phyloP scores from a whole-genome alignment of 306 rosid species.

The Medicago truncatula region DNA sequence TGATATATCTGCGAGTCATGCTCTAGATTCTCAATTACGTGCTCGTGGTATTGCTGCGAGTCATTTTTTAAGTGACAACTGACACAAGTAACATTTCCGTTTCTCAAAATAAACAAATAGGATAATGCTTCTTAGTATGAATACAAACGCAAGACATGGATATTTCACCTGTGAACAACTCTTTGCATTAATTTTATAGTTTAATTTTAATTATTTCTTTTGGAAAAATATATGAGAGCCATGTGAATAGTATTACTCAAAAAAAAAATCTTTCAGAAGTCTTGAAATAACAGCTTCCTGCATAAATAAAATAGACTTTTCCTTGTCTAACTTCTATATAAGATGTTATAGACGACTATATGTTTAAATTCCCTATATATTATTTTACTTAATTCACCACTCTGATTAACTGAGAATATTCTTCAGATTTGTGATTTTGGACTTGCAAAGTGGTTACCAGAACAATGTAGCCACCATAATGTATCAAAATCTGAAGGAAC shows the following conservation, averaged over 20 bases:
- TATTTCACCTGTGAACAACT: neutral
- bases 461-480: conserved; percentile 65
- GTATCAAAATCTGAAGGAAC: conserved; percentile 88
- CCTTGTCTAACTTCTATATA: too few species aligned
- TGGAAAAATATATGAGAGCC: neutral
- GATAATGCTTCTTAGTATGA: neutral
- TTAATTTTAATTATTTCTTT: neutral
- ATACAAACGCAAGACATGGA: neutral
- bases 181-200: neutral
- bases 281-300: neutral
- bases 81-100: neutral
- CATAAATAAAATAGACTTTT: neutral
- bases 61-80: too few species aligned
- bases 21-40: too few species aligned
- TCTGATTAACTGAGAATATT: conserved; percentile 29
- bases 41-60: too few species aligned
- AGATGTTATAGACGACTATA: neutral
- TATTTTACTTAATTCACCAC: neutral
- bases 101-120: neutral
- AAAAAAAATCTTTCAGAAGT: neutral
- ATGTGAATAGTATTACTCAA: neutral
- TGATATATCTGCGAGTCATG: too few species aligned
- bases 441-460: conserved; percentile 88
- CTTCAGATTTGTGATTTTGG: conserved; percentile 94
- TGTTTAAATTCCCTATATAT: neutral